Evolutionary conservation across 306 rosid genomes (phyloP).

Genomic region (Vicia sativa): DNA sequence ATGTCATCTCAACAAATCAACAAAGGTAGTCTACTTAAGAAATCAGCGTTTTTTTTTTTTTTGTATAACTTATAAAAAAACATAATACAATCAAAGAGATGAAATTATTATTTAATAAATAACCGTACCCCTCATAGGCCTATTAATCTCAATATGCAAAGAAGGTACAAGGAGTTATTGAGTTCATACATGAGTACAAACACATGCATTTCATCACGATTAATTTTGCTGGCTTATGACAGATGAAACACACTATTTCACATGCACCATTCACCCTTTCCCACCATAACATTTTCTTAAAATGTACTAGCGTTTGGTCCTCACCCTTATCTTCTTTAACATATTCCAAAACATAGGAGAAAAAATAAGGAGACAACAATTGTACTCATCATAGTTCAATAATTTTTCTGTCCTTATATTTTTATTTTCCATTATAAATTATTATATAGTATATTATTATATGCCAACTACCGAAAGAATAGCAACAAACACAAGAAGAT

Average conservation of each 20-base stretch:
- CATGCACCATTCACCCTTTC: slow-evolving; percentile 26
- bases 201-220: slow-evolving; percentile 19
- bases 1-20: no score
- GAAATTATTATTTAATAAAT: background rate
- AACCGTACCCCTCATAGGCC: background rate
- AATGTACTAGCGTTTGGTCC: slow-evolving; percentile 23
- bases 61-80: background rate
- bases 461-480: background rate
- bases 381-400: background rate
- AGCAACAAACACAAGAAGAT: background rate
- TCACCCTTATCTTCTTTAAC: background rate
- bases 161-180: slow-evolving; percentile 20
- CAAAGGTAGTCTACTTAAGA: no score
- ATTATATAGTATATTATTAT: background rate
- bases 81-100: background rate
- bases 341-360: slow-evolving; percentile 20
- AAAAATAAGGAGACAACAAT: background rate
- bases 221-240: slow-evolving; percentile 30
- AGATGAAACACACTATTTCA: slow-evolving; percentile 34
- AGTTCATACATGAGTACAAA: slow-evolving; percentile 20
- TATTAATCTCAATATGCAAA: background rate
- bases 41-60: no score
- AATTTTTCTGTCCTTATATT: background rate
- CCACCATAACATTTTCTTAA: background rate
- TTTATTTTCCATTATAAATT: background rate